phyloP scores from a whole-genome alignment of 164 flowering plant species.

The Chloranthus sessilifolius region DNA sequence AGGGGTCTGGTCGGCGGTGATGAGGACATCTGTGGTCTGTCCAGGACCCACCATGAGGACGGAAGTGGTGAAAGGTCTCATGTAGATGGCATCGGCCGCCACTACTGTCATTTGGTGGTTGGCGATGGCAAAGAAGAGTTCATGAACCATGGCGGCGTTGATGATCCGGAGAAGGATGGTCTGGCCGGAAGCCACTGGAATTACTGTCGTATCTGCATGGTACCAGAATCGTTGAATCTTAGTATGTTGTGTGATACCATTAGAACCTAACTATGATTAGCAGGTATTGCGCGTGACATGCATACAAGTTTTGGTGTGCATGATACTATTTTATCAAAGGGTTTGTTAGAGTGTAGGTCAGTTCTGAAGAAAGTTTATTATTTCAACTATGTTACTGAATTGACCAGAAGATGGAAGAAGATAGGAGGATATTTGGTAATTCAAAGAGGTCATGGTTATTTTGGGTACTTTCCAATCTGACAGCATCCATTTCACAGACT shows the following conservation, averaged over 20 bases:
- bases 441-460: no score
- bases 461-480: no score
- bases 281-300: not conserved
- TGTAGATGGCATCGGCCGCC: slow-evolving; percentile 68
- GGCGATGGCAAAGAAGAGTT: slow-evolving; percentile 67
- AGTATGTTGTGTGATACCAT: not conserved
- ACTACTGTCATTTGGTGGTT: slow-evolving; percentile 72
- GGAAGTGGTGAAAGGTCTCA: slow-evolving; percentile 59
- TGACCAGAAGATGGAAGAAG: no score
- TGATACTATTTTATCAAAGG: not conserved
- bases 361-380: no score
- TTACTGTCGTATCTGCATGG: slow-evolving; percentile 46
- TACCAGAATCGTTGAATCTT: not conserved
- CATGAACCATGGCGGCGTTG: slow-evolving; percentile 65
- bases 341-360: no score
- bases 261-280: not conserved
- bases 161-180: slow-evolving; percentile 65
- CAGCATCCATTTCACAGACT: no score
- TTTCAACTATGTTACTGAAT: no score
- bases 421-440: no score
- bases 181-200: slow-evolving; percentile 64
- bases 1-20: slow-evolving; percentile 68
- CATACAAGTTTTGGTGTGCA: not conserved
- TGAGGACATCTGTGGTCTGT: slow-evolving; percentile 75
- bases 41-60: slow-evolving; percentile 87